Evolutionary conservation across 2,329 filamentous ascomycete genomes (phyloP), one percentile per base, ranked within the genome.

Genomic region (Colletotrichum theobromicola): DNA sequence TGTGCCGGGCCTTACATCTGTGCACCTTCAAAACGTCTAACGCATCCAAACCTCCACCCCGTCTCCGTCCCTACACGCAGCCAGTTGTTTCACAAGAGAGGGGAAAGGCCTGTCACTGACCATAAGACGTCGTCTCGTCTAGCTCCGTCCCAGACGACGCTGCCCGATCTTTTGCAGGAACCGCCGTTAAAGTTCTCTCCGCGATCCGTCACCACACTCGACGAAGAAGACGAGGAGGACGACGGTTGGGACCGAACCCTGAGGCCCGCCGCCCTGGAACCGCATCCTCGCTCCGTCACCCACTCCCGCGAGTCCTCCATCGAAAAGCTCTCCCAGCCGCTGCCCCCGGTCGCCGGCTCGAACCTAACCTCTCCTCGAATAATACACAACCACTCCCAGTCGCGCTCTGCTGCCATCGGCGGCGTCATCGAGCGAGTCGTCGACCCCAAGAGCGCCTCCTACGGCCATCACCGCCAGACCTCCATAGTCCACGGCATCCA

Each of bases 401-500:
- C 86, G 71, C 86, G 88, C 75, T 81, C 83, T 32, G 84, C 83
- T 32, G 84, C 79, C 53, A 79, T 87, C 30, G 85, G 82, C 70
- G 83, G 83, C 35, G 82, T 87, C 65, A 83, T 88, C 74, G 90
- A 91, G 78, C 87, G 89, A 77, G 81, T 87, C n/a, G 83, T 88
- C 74, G 91, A 92, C 77, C 87, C 86, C 62, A 92, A 92, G 80
- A 84, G 84, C 57, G 85, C 85, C 37, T 80, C 87, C 28, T 92
- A 98, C 88, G 95, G 94, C 74, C 96, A 99, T 83, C 95, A 98
- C 85, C 93, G 97, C 70, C 95, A 99, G 86, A 98, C 96, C 1
- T 98, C 96, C 63, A 98, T 98, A 79, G 96, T 98, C 72, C 95
- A 98, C 91, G 96, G 97, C 80, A 93, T 98, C 78, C 96, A 98